phyloP scores from a whole-genome alignment of 441 rosid species.

The Erysimum cheiri region DNA sequence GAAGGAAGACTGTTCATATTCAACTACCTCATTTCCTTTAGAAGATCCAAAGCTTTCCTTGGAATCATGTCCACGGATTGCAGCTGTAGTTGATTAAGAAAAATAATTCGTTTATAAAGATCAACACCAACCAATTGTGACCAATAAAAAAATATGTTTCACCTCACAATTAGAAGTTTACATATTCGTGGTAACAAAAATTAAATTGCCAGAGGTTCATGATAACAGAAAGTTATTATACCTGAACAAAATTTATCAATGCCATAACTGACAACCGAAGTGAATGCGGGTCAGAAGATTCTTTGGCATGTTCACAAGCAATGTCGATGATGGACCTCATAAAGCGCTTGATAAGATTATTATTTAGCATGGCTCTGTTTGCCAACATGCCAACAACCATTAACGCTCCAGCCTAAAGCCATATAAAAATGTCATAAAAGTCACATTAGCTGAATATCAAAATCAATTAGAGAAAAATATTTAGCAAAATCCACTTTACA shows the following conservation, averaged over 20 bases:
- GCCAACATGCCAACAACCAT: slow-evolving; percentile 88
- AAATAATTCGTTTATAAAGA: slow-evolving; percentile 38
- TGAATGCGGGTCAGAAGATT: slow-evolving; percentile 71
- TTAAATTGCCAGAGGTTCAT: slow-evolving; percentile 11
- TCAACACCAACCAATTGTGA: slow-evolving; percentile 20
- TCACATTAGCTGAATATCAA: slow-evolving; percentile 7
- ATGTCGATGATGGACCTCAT: slow-evolving; percentile 76
- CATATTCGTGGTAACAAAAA: not conserved
- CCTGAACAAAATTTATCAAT: slow-evolving; percentile 89
- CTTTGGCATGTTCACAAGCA: slow-evolving; percentile 72
- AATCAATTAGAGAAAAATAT: slow-evolving; percentile 18
- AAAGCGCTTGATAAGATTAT: slow-evolving; percentile 79
- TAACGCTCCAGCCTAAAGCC: slow-evolving; percentile 84
- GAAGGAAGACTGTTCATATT: slow-evolving; percentile 15
- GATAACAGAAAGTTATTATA: slow-evolving; percentile 40
- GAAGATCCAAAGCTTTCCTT: slow-evolving; percentile 71
- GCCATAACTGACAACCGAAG: slow-evolving; percentile 76
- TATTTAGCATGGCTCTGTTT: slow-evolving; percentile 69
- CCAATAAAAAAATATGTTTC: slow-evolving; percentile 11
- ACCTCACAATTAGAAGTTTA: slow-evolving; percentile 14
- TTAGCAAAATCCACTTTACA: slow-evolving; percentile 15
- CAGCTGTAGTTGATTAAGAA: slow-evolving; percentile 54
- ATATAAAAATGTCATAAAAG: slow-evolving; percentile 25
- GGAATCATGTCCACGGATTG: slow-evolving; percentile 74
- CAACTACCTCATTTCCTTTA: slow-evolving; percentile 73